Base-by-base conservation (phyloP, 192 early-diverging fungal genomes). In the Pilobolus umbonatus region DNA sequence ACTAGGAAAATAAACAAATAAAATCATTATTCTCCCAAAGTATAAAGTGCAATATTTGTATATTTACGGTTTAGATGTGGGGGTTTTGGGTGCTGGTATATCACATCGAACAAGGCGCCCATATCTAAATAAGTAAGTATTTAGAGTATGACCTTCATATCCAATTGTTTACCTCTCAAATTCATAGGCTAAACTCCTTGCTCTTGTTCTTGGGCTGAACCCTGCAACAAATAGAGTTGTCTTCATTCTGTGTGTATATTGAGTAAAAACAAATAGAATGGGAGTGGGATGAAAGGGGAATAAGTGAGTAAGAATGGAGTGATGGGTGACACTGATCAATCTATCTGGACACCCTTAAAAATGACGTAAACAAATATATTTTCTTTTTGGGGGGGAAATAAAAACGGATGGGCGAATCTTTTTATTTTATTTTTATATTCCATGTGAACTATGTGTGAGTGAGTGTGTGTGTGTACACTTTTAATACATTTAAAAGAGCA, bases 141-240 rank as follows among this genome's bases (percentile, higher is more conserved):
- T 5, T 46, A 34, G 3, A 19, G 7, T 43, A 47, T 12, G 26
- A 47, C 14, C 22, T 0, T 11, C 11, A 42, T 50, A 8, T 5
- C 11, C 14, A 15, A 2, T 17, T 22, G 24, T 8, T 44, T 82
- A 94, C 92, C 93, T 83, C 71, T 96, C 94, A 73, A 96, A 96
- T 39, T 94, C 94, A 67, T 90, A 89, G 11, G 92, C 94, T 15
- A 96, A 80, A 57, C 95, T 92, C 71, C 82, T 87, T 12, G 94
- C 94, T 55, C 94, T 84, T 24, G 88, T 88, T 51, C 80, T 76
- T 42, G 78, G 61, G 34, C 77, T 66, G 71, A 96, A 90, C 26
- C 93, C 93, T 51, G 89, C 81, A 24, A 93, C 87, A 60, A 87
- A 88, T 22, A 93, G 79, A 42, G 90, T 93, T 40, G 78, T 65